phyloP scores from a whole-genome alignment of 352 stramenopile genomes.

The Pythium pyrilobum region DNA sequence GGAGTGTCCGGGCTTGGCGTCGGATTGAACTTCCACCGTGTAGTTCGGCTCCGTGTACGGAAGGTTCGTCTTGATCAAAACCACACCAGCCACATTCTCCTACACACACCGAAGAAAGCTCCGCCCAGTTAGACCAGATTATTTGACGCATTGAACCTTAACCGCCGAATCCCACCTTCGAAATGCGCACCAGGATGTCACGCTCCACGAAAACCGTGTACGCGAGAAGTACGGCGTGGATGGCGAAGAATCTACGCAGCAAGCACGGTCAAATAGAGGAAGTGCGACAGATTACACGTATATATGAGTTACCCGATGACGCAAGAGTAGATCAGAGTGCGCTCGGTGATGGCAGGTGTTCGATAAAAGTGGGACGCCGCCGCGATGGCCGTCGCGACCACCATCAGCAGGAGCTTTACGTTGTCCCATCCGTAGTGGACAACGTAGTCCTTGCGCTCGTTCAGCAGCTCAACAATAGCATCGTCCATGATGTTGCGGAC shows the following conservation, averaged over 20 bases:
- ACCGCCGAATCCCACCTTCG: no score
- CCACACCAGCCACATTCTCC: conserved; percentile 25
- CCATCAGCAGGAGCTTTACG: conserved; percentile 76
- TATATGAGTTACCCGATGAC: conserved; percentile 42
- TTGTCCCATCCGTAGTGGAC: conserved; percentile 83
- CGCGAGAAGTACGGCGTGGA: conserved; percentile 64
- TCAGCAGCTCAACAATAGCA: conserved; percentile 67
- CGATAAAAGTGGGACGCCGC: conserved; percentile 71
- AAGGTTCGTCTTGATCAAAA: conserved; percentile 67
- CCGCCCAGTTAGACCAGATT: not conserved
- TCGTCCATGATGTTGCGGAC: conserved; percentile 87
- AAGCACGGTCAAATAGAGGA: not conserved
- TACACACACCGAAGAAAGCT: conserved; percentile 17
- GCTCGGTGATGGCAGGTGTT: conserved; percentile 48
- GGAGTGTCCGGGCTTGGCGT: conserved; percentile 14
- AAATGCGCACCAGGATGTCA: conserved; percentile 70
- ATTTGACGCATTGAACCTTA: not conserved
- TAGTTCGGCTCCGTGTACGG: conserved; percentile 75
- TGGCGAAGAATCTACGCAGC: conserved; percentile 65
- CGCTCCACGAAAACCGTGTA: conserved; percentile 75
- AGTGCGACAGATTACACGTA: not conserved
- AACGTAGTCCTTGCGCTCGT: conserved; percentile 45
- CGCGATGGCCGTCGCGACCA: conserved; percentile 51
- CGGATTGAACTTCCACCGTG: conserved; percentile 40
- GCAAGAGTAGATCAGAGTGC: conserved; percentile 62